Evolutionary conservation across 2,329 filamentous ascomycete genomes (phyloP).

Genomic region (Madurella fahalii): DNA sequence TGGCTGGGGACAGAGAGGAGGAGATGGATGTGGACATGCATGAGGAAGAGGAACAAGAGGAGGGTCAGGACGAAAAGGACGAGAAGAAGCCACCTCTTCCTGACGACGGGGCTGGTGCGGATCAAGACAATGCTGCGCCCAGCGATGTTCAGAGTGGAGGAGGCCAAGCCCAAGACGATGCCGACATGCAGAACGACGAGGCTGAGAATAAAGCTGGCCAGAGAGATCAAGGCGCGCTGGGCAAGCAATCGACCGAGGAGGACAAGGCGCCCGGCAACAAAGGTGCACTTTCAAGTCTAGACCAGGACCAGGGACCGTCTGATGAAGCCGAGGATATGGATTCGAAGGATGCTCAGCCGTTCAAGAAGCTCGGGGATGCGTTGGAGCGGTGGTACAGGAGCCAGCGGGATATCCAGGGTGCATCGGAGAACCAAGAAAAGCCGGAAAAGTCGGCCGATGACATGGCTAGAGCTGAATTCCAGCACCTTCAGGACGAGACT

Average conservation of each 20-base stretch:
- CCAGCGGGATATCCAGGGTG: constrained; percentile 72
- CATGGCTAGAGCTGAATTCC: constrained; percentile 78
- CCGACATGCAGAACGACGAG: constrained; percentile 39
- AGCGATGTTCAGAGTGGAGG: constrained; percentile 63
- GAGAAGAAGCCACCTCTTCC: constrained; percentile 38
- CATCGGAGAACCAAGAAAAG: constrained; percentile 49
- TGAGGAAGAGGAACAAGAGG: constrained; percentile 36
- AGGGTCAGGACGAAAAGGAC: constrained; percentile 47
- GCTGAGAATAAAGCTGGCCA: constrained; percentile 58
- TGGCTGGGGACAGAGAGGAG: constrained; percentile 33
- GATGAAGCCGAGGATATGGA: constrained; percentile 41
- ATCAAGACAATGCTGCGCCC: constrained; percentile 59
- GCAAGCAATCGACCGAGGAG: constrained; percentile 60
- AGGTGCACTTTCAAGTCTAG: constrained; percentile 48
- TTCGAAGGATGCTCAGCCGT: constrained; percentile 59
- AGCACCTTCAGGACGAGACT: constrained; percentile 84
- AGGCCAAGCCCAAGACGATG: constrained; percentile 60
- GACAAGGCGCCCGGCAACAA: constrained; percentile 61
- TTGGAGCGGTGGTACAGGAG: constrained; percentile 90
- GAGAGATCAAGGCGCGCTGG: constrained; percentile 59
- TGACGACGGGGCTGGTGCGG: constrained; percentile 48
- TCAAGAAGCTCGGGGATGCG: constrained; percentile 91
- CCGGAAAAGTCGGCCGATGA: constrained; percentile 54
- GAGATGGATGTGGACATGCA: constrained; percentile 40
- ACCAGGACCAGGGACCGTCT: constrained; percentile 43